These are phyloP conservation scores for Peribolospora kevripleyi DNA, from an alignment of 768 basidiomycete species.

Conservation along the genomic window DNA sequence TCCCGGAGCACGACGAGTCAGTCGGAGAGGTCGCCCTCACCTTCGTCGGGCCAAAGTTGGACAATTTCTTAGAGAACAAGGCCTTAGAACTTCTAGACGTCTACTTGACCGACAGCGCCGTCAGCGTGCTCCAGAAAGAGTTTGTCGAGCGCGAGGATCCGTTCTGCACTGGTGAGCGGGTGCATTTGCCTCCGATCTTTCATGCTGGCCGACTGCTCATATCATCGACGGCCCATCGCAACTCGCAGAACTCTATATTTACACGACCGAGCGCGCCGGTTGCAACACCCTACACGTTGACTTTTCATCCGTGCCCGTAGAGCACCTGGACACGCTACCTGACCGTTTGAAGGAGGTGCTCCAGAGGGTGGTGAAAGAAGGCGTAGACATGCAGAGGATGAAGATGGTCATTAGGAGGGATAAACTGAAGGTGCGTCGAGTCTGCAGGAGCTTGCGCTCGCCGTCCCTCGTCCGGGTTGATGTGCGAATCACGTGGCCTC, in stretches of 20 bases:
- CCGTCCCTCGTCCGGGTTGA: too few species aligned
- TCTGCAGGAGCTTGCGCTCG: neutral
- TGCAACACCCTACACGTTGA: slow-evolving; percentile 49
- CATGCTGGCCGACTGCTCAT: slow-evolving; percentile 1
- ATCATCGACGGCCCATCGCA: neutral
- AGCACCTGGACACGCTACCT: slow-evolving; percentile 48
- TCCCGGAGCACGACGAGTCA: slow-evolving; percentile 90
- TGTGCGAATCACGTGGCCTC: neutral
- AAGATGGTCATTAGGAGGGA: slow-evolving; percentile 60
- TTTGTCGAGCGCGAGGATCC: slow-evolving; percentile 79
- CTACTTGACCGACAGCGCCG: slow-evolving; percentile 50
- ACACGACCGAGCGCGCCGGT: slow-evolving; percentile 48
- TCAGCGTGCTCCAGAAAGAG: slow-evolving; percentile 37
- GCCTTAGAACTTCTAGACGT: slow-evolving; percentile 65
- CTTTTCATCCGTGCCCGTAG: slow-evolving; percentile 58
- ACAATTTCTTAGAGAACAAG: slow-evolving; percentile 46
- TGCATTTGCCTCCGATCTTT: neutral
- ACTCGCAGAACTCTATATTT: slow-evolving; percentile 40
- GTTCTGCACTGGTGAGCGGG: slow-evolving; percentile 37
- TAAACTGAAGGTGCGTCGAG: slow-evolving; percentile 46
- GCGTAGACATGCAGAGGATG: slow-evolving; percentile 80
- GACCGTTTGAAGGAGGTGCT: slow-evolving; percentile 43
- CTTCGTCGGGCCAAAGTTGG: slow-evolving; percentile 53
- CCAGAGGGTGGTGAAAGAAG: slow-evolving; percentile 39
- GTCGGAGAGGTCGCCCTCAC: slow-evolving; percentile 60